These are phyloP conservation scores for Phoenix dactylifera DNA, from an alignment of 176 grass and related monocot species.

Conservation along the genomic window DNA sequence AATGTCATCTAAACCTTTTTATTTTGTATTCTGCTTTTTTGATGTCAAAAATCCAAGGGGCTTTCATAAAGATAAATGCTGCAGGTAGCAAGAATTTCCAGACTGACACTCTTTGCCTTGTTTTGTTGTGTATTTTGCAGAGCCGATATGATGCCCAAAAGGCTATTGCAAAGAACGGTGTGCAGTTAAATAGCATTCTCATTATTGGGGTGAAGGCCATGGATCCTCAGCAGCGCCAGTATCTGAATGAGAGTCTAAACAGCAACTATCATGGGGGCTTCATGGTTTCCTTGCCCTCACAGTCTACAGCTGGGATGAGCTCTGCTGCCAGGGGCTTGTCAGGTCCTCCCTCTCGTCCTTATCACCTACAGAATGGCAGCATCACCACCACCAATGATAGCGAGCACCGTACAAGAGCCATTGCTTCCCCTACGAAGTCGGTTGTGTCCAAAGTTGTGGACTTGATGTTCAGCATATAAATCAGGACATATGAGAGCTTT, in stretches of 20 bases:
- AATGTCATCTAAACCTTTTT: too few species aligned
- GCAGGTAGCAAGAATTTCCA: slow-evolving; percentile 5
- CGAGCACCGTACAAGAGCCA: slow-evolving; percentile 24
- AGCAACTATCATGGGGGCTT: slow-evolving; percentile 24
- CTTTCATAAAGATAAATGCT: neutral
- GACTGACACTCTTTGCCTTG: neutral
- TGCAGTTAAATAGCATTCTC: slow-evolving; percentile 74
- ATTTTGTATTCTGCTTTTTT: neutral
- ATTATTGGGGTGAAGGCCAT: slow-evolving; percentile 78
- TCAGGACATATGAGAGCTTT: neutral
- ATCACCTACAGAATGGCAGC: slow-evolving; percentile 32
- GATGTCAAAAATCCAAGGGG: neutral
- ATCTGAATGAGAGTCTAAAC: slow-evolving; percentile 45
- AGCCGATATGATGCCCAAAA: slow-evolving; percentile 54
- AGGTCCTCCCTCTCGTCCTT: slow-evolving; percentile 17
- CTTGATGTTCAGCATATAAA: slow-evolving; percentile 81
- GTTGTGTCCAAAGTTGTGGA: slow-evolving; percentile 73
- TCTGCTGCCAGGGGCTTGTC: slow-evolving; percentile 19
- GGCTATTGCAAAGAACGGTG: slow-evolving; percentile 62
- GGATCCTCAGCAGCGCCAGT: slow-evolving; percentile 58
- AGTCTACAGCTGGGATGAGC: slow-evolving; percentile 21
- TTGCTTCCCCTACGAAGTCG: slow-evolving; percentile 80
- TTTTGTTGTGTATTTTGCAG: slow-evolving; percentile 31
- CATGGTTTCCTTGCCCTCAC: slow-evolving; percentile 34
- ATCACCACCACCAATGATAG: slow-evolving; percentile 6